phyloP scores from a whole-genome alignment of 352 stramenopile species.

The Globisporangium cederbergense region DNA sequence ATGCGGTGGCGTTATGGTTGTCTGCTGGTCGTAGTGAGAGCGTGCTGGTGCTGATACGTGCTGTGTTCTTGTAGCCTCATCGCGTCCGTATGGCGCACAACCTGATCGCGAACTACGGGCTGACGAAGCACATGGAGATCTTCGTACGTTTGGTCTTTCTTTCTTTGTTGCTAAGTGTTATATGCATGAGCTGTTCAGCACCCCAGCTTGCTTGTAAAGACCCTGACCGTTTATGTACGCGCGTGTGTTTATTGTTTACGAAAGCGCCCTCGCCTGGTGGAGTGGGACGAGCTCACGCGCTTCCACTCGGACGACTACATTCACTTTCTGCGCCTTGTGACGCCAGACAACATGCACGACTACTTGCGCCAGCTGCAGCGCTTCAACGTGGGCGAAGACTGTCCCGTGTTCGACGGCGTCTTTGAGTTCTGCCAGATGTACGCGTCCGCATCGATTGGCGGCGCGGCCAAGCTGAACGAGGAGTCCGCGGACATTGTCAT shows the following conservation, averaged over 20 bases:
- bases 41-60: background rate
- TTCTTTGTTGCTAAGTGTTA: background rate
- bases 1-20: background rate
- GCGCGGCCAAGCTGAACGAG: constrained; percentile 95
- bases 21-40: background rate
- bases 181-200: background rate
- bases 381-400: constrained; percentile 99
- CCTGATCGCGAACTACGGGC: constrained; percentile 98
- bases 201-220: background rate
- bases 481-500: constrained; percentile 96
- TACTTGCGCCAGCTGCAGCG: constrained; percentile 92
- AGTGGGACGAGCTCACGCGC: constrained; percentile 95
- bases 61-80: constrained; percentile 79
- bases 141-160: constrained; percentile 74
- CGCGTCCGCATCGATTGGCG: constrained; percentile 95
- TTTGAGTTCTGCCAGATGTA: constrained; percentile 99
- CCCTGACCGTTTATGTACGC: background rate
- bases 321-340: constrained; percentile 98
- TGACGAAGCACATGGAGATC: constrained; percentile 99
- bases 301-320: constrained; percentile 99
- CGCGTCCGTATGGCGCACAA: constrained; percentile 99
- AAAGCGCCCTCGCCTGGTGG: constrained; percentile 93
- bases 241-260: background rate
- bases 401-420: constrained; percentile 98
- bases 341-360: constrained; percentile 98